phyloP scores from a whole-genome alignment of 306 rosid genomes.

The Mucuna pruriens region DNA sequence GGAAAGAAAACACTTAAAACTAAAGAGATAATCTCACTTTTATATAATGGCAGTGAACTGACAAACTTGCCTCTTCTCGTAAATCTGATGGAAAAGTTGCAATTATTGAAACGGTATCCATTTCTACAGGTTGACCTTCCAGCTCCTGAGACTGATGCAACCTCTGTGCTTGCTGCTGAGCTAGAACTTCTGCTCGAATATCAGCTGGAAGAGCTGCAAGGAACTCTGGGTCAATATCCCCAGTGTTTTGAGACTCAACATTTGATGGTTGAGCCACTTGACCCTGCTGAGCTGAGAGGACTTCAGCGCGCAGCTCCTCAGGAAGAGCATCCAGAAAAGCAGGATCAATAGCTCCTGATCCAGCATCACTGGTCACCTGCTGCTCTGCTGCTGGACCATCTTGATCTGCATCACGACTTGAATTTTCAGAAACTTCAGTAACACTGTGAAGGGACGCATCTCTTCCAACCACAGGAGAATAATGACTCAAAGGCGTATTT shows the following conservation, averaged over 20 bases:
- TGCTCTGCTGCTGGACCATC: constrained; percentile 79
- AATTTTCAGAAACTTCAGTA: constrained; percentile 93
- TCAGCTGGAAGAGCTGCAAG: constrained; percentile 99
- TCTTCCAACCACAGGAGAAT: constrained; percentile 68
- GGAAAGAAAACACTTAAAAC: background rate
- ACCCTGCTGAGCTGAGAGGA: constrained; percentile 93
- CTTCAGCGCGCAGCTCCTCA: constrained; percentile 96
- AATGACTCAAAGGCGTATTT: constrained; percentile 60
- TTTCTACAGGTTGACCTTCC: constrained; percentile 99
- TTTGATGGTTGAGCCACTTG: constrained; percentile 83
- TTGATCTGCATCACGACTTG: constrained; percentile 94
- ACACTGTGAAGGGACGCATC: constrained; percentile 93
- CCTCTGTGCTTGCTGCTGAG: constrained; percentile 99
- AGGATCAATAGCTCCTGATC: constrained; percentile 95
- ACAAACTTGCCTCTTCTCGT: constrained; percentile 86
- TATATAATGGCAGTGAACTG: background rate
- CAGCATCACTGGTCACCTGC: constrained; percentile 74
- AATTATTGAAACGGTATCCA: constrained; percentile 98
- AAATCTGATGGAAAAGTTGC: constrained; percentile 99
- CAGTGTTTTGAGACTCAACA: constrained; percentile 73
- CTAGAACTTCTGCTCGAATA: constrained; percentile 96
- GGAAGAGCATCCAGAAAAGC: constrained; percentile 99
- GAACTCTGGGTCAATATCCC: constrained; percentile 99
- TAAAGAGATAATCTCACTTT: constrained; percentile 8
- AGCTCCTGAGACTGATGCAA: constrained; percentile 90